phyloP scores from a whole-genome alignment of 2,329 filamentous ascomycete genomes.

The Hypoxylon rubiginosum region DNA sequence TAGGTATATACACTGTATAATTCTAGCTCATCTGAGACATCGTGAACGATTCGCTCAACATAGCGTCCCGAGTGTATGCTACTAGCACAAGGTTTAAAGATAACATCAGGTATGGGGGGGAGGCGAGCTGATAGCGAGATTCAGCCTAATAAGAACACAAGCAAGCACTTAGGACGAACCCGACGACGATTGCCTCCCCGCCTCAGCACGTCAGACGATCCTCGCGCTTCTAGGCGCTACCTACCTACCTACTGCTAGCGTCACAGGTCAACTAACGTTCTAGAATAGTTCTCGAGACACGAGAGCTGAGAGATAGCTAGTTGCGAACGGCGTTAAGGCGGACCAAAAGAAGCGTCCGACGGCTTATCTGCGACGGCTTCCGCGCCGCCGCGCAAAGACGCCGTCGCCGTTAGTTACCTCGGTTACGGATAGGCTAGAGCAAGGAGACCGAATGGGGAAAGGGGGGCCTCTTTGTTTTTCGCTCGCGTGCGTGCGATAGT shows the following conservation, averaged over 20 bases:
- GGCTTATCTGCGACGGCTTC: not conserved
- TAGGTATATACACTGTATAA: not conserved
- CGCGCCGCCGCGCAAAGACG: not conserved
- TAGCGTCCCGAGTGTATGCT: not conserved
- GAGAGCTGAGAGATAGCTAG: not conserved
- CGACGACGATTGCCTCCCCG: not conserved
- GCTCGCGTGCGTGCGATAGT: not conserved
- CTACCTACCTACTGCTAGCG: no score
- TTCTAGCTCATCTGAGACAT: not conserved
- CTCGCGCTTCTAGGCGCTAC: not conserved
- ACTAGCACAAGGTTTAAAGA: not conserved
- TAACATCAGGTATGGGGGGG: not conserved
- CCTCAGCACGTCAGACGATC: not conserved
- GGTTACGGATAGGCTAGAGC: constrained; percentile 1
- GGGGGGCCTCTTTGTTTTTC: no score
- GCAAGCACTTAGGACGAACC: not conserved
- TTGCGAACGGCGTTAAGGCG: not conserved
- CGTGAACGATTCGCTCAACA: not conserved
- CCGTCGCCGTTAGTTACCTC: not conserved
- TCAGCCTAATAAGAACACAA: not conserved
- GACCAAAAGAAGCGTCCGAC: no score
- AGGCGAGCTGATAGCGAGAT: not conserved
- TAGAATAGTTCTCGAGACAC: not conserved
- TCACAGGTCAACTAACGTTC: no score
- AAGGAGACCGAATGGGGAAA: not conserved